Evolutionary conservation across 192 early-diverging fungal genomes (phyloP).

Genomic region (Ambispora gerdemannii): DNA sequence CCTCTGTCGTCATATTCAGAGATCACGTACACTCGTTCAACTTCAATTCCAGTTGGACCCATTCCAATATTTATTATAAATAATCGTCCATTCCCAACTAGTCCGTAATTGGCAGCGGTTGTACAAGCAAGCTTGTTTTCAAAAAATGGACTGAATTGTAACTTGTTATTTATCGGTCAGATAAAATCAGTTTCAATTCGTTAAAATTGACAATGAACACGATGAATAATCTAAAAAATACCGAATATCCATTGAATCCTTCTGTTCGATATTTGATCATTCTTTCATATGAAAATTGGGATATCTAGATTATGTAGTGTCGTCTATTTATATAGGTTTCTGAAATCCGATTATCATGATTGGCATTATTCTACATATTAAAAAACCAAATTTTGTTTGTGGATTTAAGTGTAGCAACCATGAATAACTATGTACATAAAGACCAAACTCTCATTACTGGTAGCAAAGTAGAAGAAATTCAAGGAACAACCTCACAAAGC

Average conservation of each 20-base stretch:
- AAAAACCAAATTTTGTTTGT: no score
- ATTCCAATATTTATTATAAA: constrained; percentile 61
- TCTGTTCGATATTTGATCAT: constrained; percentile 53
- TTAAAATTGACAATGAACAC: constrained; percentile 13
- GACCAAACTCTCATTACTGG: no score
- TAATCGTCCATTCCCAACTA: constrained; percentile 93
- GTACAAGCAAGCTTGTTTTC: constrained; percentile 84
- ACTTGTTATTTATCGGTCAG: constrained; percentile 35
- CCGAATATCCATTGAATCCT: constrained; percentile 89
- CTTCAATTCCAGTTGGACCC: constrained; percentile 44
- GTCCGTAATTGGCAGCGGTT: constrained; percentile 90
- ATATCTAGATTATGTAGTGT: no score
- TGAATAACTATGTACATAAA: no score
- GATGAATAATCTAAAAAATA: constrained; percentile 38
- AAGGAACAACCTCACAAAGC: no score
- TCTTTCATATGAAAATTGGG: no score
- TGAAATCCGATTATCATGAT: no score
- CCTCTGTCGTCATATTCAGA: background rate
- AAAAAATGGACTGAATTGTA: constrained; percentile 94
- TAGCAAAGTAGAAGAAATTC: no score
- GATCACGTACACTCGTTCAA: constrained; percentile 64
- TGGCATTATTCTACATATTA: no score
- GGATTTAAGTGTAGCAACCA: no score
- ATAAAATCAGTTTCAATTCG: background rate
- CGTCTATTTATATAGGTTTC: no score